Base-by-base conservation (phyloP, 2,329 filamentous ascomycete species). In the Hymenoscyphus albidus region DNA sequence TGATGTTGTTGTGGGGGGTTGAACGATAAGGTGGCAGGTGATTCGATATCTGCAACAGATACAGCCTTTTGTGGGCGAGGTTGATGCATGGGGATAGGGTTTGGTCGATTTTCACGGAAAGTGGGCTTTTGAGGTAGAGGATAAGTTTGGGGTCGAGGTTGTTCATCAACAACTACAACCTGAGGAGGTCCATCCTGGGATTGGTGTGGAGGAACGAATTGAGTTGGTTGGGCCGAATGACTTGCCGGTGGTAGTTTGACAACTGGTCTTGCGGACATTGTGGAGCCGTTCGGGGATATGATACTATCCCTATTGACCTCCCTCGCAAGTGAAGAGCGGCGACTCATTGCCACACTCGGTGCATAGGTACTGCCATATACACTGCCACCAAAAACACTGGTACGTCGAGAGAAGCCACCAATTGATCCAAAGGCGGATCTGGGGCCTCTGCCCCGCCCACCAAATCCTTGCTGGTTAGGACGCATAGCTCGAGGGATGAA, bases 401-500 rank as follows among this genome's bases (percentile, higher is more conserved):
- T 94, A 67, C 91, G 86, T 73, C 92, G 90, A 7, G 90, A 92
- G 70, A 84, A 88, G 12, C 85, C 85, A 5, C 85, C 85, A 63
- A 90, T 80, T 72, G 81, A 92, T 69, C 82, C 88, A 78, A 90
- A 84, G 16, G 87, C 86, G 64, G 91, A 90, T 65, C 88, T 85
- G n/a, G 64, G 61, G 44, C 91, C 88, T 74, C 91, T 89, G 63
- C 90, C 84, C 61, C 84, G 84, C 63, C 85, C 82, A 55, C 82
- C 82, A 70, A 88, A 86, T 38, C 88, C 86, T 79, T 96, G 92
- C 76, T 96, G 93, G 75, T 97, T 97, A 14, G 95, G 95, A 70
- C 95, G 87, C 80, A 97, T 85, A 12, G 94, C 94, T 70, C 95
- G 86, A 13, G 95, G 95, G 66, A 99, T 99, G 78, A 99, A 99